Evolutionary conservation across 192 early-diverging fungal genomes (phyloP), one percentile per base, ranked within the genome.

Genomic region (Chytriomyces sp.): DNA sequence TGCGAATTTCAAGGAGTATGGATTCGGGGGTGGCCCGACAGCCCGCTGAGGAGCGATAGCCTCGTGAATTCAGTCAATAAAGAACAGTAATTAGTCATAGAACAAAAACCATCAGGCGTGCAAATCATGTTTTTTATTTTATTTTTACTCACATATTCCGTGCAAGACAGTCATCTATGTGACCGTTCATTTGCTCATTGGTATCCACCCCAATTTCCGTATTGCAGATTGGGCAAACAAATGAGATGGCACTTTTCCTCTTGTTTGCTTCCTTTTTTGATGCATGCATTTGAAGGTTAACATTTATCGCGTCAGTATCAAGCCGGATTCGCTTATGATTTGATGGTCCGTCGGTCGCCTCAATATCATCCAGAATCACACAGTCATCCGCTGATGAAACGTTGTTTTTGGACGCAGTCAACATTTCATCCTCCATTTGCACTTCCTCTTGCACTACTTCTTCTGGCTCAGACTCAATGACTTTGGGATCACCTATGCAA

Each of bases 191-290:
- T 45, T 61, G 59, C 8, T 43, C 71, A 26, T 73, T 73, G n/a
- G 28, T 43, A 45, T 61, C 60, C 8, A 62, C 71, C 8, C 47
- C 45, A 18, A 73, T 10, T 13, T 73, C 60, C 45, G 60, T 60
- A 44, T 63, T 73, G 71, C 71, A 73, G 45, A 73, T 63, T 6
- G 71, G 71, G 62, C 71, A 73, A 45, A 43, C 11, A 60, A 73
- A 73, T 11, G 7, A 7, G 5, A 73, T 61, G 0, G 16, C 20
- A 5, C 8, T 16, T 68, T 47, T 68, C 28, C 10, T 28, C 9
- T 23, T 73, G 13, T n/a, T 7, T 18, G 57, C 44, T 3, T 62
- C 18, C 18, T 73, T 73, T 10, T 45, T 62, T 18, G 71, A 43
- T 9, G 53, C 16, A 26, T 9, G 18, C 4, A 8, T 2, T 24